Evolutionary conservation across 805 yeast genomes (phyloP).

Genomic region (Candida ficus): DNA sequence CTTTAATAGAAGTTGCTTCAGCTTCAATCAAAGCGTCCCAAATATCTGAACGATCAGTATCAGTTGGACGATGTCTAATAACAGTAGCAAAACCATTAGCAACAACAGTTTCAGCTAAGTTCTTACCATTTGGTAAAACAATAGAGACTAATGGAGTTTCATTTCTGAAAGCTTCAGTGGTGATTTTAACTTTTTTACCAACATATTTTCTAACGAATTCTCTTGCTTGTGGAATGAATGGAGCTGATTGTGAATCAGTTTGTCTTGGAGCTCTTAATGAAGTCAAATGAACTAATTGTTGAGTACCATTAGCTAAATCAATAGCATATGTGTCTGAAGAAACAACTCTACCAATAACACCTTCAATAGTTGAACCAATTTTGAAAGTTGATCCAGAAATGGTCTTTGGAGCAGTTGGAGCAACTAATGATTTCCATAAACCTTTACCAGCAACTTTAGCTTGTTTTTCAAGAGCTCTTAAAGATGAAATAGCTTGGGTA

Average conservation of each 20-base stretch:
- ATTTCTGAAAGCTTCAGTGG: conserved; percentile 64
- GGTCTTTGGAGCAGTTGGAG: conserved; percentile 20
- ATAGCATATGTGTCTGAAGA: conserved; percentile 64
- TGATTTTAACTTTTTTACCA: conserved; percentile 63
- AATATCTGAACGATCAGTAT: conserved; percentile 59
- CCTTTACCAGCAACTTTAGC: conserved; percentile 56
- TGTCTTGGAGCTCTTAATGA: conserved; percentile 73
- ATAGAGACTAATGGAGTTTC: conserved; percentile 63
- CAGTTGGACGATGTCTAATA: conserved; percentile 70
- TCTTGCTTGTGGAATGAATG: conserved; percentile 58
- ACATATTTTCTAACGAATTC: conserved; percentile 70
- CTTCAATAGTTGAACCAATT: conserved; percentile 48
- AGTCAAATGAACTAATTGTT: conserved; percentile 63
- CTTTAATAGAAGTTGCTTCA: conserved; percentile 53
- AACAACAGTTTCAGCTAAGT: conserved; percentile 58
- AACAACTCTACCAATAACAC: conserved; percentile 53
- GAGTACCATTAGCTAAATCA: conserved; percentile 41
- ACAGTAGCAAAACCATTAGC: conserved; percentile 72
- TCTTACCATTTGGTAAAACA: conserved; percentile 44
- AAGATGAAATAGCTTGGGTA: conserved; percentile 49
- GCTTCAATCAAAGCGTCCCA: conserved; percentile 76
- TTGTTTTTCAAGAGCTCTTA: conserved; percentile 59
- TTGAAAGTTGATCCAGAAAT: conserved; percentile 20
- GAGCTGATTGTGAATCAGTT: conserved; percentile 46
- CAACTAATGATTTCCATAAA: conserved; percentile 43